A percentile compares a stretch with the other conserved stretches of the same genome.
These are phyloP conservation scores for Coprinopsis marcescibilis DNA, from an alignment of 768 basidiomycete species.

Conservation along the genomic window DNA sequence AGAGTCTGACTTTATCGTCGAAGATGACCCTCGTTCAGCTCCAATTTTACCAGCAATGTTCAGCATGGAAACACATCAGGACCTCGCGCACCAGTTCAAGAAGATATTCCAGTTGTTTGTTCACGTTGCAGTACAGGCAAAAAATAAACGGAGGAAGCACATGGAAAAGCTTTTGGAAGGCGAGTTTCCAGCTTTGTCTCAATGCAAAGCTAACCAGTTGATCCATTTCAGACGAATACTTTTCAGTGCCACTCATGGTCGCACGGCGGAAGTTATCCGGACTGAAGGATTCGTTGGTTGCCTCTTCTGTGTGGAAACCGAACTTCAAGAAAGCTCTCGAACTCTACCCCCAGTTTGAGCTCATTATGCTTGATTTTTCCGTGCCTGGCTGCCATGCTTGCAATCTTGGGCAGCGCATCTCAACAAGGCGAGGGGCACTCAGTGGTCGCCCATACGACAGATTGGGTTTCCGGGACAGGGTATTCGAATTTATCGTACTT, in stretches of 20 bases:
- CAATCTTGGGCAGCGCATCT: constrained; percentile 63
- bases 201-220: neutral
- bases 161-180: constrained; percentile 51
- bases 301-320: constrained; percentile 80
- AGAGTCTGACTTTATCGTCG: constrained; percentile 52
- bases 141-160: constrained; percentile 44
- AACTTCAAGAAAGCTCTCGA: constrained; percentile 62
- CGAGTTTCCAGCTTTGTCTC: constrained; percentile 19
- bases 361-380: constrained; percentile 47
- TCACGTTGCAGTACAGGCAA: constrained; percentile 62
- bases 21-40: constrained; percentile 48
- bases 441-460: constrained; percentile 65
- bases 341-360: constrained; percentile 57
- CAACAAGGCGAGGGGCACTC: constrained; percentile 56
- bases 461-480: constrained; percentile 51
- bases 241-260: constrained; percentile 61
- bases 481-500: constrained; percentile 1
- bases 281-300: constrained; percentile 67
- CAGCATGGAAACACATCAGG: constrained; percentile 75
- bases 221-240: constrained; percentile 56
- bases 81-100: constrained; percentile 77
- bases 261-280: constrained; percentile 67
- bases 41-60: constrained; percentile 65
- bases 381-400: constrained; percentile 78
- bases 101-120: constrained; percentile 85